Conservation (phyloP, 768 basidiomycete genomes). For the Boletus insuetus region DNA sequence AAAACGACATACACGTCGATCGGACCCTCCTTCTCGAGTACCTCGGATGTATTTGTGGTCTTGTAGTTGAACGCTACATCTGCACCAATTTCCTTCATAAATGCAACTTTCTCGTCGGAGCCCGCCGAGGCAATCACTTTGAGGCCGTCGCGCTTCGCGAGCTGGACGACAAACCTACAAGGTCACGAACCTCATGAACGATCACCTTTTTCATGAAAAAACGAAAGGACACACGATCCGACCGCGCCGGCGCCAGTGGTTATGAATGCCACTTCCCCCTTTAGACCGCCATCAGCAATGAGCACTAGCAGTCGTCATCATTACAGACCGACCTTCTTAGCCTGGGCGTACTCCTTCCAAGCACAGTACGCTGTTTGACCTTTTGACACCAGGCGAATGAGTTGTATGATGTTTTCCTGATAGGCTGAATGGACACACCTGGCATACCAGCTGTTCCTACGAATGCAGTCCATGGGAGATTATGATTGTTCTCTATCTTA, state of each 20-base stretch:
- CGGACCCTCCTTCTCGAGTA: constrained; percentile 55
- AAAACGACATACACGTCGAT: constrained; percentile 43
- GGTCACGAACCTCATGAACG: constrained; percentile 1
- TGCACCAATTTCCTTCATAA: constrained; percentile 54
- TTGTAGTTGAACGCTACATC: constrained; percentile 78
- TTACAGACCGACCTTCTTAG: constrained; percentile 22
- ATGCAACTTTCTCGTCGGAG: constrained; percentile 67
- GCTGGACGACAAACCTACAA: constrained; percentile 44
- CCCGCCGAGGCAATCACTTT: constrained; percentile 74
- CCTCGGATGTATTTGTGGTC: constrained; percentile 47
- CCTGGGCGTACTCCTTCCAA: constrained; percentile 19
- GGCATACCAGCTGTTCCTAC: constrained; percentile 34
- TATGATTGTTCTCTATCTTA: constrained; percentile 26
- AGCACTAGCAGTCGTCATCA: too few relatives aligned
- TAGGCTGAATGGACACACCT: constrained; percentile 9
- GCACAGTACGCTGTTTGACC: constrained; percentile 27
- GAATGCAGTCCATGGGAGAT: constrained; percentile 30
- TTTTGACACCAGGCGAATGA: neutral
- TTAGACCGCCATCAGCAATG: neutral
- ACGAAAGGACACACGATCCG: constrained; percentile 46
- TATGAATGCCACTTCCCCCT: constrained; percentile 52
- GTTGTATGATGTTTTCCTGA: neutral
- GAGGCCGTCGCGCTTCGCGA: constrained; percentile 47
- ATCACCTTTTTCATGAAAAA: neutral
- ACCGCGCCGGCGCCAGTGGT: constrained; percentile 47